phyloP scores from a whole-genome alignment of 2,329 filamentous ascomycete genomes.

The Tolypocladium amazonense region DNA sequence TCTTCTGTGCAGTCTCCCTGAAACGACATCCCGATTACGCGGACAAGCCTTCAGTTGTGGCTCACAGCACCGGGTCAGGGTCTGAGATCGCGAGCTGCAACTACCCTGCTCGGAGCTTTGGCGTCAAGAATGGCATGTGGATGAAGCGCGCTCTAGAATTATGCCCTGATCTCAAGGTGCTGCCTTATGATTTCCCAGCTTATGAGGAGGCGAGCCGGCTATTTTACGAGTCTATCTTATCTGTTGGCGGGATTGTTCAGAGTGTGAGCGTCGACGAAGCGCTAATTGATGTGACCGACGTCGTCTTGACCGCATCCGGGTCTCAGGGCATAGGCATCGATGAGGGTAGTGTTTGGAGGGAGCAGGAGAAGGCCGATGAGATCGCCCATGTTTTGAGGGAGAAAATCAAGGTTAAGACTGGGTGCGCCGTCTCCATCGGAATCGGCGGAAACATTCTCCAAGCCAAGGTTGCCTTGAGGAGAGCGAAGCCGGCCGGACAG shows the following conservation, averaged over 20 bases:
- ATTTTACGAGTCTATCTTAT: conserved; percentile 80
- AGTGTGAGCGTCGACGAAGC: conserved; percentile 97
- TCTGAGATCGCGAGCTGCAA: conserved; percentile 98
- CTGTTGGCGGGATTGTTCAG: conserved; percentile 73
- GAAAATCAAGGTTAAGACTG: conserved; percentile 62
- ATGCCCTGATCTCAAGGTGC: conserved; percentile 74
- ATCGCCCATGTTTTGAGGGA: conserved; percentile 56
- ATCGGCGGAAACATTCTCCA: conserved; percentile 86
- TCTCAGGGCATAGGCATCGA: conserved; percentile 53
- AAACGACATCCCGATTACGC: conserved; percentile 65
- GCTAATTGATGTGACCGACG: conserved; percentile 67
- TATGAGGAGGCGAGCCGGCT: conserved; percentile 84
- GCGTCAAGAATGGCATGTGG: conserved; percentile 98
- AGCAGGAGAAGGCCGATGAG: conserved; percentile 68
- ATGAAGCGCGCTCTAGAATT: conserved; percentile 82
- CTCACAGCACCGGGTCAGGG: conserved; percentile 72
- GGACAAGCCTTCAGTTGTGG: conserved; percentile 77
- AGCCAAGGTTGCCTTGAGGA: conserved; percentile 82
- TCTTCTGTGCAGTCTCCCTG: conserved; percentile 87
- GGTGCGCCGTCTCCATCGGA: conserved; percentile 82
- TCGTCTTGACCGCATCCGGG: conserved; percentile 55
- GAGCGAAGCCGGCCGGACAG: conserved; percentile 90
- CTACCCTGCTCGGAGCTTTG: conserved; percentile 76
- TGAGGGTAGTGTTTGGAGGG: conserved; percentile 62
- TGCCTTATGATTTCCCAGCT: conserved; percentile 92